Conservation (phyloP, 2,329 filamentous ascomycete species). For the Penicillium polonicum region DNA sequence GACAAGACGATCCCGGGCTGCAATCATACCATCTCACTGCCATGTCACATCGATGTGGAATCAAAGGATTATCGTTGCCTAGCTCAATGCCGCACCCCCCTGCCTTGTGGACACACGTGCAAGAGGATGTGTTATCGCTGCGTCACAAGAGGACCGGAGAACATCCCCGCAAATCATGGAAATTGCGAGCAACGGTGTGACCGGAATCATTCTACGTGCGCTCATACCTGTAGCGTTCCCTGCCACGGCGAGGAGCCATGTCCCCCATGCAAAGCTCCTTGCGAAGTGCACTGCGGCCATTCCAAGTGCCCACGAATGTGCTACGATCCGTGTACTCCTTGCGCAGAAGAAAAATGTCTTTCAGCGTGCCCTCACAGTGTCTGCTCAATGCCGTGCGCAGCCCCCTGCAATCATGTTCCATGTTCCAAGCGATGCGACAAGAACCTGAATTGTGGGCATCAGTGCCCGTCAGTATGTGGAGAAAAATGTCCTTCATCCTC, state of each 20-base stretch:
- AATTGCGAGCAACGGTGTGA: constrained; percentile 47
- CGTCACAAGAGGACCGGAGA: constrained; percentile 30
- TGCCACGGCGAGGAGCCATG: constrained; percentile 53
- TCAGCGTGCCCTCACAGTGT: constrained; percentile 56
- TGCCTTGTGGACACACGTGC: constrained; percentile 62
- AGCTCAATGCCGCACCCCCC: constrained; percentile 45
- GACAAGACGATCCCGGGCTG: constrained; percentile 55
- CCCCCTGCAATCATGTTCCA: constrained; percentile 65
- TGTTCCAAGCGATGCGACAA: constrained; percentile 61
- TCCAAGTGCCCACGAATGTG: constrained; percentile 58
- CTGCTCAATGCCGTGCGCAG: constrained; percentile 61
- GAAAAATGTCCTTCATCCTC: constrained; percentile 55
- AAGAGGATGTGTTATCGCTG: constrained; percentile 52
- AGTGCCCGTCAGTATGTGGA: constrained; percentile 65
- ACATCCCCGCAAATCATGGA: constrained; percentile 47
- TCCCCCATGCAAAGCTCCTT: constrained; percentile 39
- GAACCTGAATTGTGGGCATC: constrained; percentile 58
- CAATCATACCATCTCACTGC: constrained; percentile 51
- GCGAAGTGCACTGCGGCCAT: constrained; percentile 58
- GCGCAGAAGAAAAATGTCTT: constrained; percentile 54
- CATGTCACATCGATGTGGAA: constrained; percentile 52
- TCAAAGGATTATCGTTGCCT: constrained; percentile 48
- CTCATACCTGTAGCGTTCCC: constrained; percentile 51
- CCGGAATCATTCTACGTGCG: constrained; percentile 54
- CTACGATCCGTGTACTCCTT: constrained; percentile 61